These are phyloP conservation scores for Malassezia psittaci DNA, from an alignment of 1,284 basidiomycete genomes.

Conservation along the genomic window DNA sequence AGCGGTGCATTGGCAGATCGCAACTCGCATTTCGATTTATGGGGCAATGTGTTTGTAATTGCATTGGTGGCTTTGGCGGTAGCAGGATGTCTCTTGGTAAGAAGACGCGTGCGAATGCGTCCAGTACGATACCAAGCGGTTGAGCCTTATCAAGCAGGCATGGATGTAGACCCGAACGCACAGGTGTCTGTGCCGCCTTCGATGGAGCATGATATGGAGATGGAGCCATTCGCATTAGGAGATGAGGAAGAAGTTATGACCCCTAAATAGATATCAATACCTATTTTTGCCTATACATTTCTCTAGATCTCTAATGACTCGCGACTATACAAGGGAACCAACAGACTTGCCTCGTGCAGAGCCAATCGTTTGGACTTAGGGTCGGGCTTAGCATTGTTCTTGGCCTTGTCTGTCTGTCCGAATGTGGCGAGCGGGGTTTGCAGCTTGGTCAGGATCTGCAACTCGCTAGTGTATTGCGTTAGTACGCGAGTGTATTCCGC, in stretches of 20 bases:
- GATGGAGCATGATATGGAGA: conserved; percentile 4
- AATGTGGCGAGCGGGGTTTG: conserved; percentile 10
- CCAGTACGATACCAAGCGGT: conserved; percentile 16
- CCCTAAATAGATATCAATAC: neutral
- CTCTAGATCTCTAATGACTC: conserved; percentile 14
- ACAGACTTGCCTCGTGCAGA: conserved; percentile 17
- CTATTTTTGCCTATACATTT: too few relatives aligned
- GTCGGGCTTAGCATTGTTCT: neutral
- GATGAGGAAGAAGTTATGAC: conserved; percentile 5
- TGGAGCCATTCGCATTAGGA: conserved; percentile 10
- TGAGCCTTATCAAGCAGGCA: neutral
- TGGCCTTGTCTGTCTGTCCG: neutral
- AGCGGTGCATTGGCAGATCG: neutral
- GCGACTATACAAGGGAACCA: conserved; percentile 14
- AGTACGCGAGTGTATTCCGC: conserved; percentile 8
- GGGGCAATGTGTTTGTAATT: conserved; percentile 52
- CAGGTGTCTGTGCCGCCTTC: neutral
- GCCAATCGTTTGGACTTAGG: conserved; percentile 9
- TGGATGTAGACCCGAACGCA: too few relatives aligned
- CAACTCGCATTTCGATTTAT: neutral
- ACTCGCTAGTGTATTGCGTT: neutral
- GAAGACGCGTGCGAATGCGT: conserved; percentile 52
- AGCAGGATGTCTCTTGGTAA: conserved; percentile 64
- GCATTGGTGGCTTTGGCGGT: conserved; percentile 63
- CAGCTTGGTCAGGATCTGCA: conserved; percentile 11